Evolutionary conservation across 2,329 filamentous ascomycete genomes (phyloP).

Genomic region (Diaporthe australafricana): DNA sequence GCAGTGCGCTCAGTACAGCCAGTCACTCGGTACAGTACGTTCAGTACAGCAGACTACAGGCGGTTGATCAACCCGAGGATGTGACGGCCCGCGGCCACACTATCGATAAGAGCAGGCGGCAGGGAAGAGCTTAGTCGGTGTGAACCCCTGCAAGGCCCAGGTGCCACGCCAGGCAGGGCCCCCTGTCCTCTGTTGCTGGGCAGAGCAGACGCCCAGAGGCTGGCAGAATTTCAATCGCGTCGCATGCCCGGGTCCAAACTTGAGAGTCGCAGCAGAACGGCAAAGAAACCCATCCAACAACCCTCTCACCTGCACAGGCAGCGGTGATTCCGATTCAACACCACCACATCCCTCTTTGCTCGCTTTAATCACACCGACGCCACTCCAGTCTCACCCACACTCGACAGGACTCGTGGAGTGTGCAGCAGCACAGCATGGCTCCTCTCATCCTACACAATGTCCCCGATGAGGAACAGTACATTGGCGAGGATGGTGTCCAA

Average conservation of each 20-base stretch:
- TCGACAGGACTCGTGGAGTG: not conserved
- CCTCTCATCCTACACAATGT: slow-evolving; percentile 77
- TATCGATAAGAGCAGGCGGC: slow-evolving; percentile 21
- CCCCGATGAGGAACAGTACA: slow-evolving; percentile 74
- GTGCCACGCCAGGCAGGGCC: not conserved
- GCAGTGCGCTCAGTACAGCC: slow-evolving; percentile 6
- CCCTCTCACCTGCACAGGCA: not conserved
- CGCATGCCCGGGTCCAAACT: not conserved
- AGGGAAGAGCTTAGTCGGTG: slow-evolving; percentile 21
- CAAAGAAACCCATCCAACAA: not conserved
- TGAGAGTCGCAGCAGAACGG: not conserved
- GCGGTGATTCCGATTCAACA: not conserved
- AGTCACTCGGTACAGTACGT: slow-evolving; percentile 3
- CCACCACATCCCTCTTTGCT: not conserved
- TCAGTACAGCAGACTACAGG: not conserved
- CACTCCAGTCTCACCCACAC: not conserved
- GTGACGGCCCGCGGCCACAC: not conserved
- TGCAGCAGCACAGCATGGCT: slow-evolving; percentile 58
- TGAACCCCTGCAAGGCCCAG: too few species aligned
- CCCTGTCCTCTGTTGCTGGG: slow-evolving; percentile 26
- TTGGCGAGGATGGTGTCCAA: slow-evolving; percentile 73
- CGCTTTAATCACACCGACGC: too few species aligned
- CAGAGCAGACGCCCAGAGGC: slow-evolving; percentile 17
- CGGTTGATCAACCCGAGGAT: not conserved
- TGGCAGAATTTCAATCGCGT: slow-evolving; percentile 34